Evolutionary conservation across 805 yeast species (phyloP), one percentile per base, ranked within the genome.

Genomic region (Candida saitoana): DNA sequence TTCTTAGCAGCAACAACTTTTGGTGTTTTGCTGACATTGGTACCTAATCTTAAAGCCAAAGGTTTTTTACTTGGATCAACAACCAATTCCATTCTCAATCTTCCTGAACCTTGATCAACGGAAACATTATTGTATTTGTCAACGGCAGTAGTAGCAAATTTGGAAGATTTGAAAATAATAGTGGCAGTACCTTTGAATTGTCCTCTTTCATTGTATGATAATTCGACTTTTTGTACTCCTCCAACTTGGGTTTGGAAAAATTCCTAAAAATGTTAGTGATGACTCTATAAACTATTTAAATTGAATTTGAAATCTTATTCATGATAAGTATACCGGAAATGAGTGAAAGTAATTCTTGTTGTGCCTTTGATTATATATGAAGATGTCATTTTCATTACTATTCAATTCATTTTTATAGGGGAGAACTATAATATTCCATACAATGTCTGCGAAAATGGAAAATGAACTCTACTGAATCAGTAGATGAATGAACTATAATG

Each of bases 141-240:
- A 56, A 86, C 86, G 38, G 96, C 96, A 56, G 70, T 74, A 47
- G 77, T 68, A 40, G 98, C 98, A 61, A 76, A 74, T 45, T 82
- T 81, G 39, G 77, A 63, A 45, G 74, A 72, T 58, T 71, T 79
- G 74, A 93, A 93, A 45, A 82, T 73, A 56, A 93, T 78, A 44
- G 93, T 88, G 49, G 96, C 96, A 70, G 82, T 79, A 67, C 99
- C 99, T 49, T 85, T 85, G 50, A 95, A 87, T 65, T 80, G 80
- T 40, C 98, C 99, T 62, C 77, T 81, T 66, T 83, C 87, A 61
- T 87, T 88, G 74, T 86, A 93, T 54, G 83, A 75, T 57, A 88
- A 76, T 41, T 78, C 70, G 61, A 86, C 83, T 49, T 76, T 74
- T 51, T 69, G 71, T 54, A 91, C 87, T 50, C 89, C 87, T 54